Evolutionary conservation across 1,284 basidiomycete genomes (phyloP).

Genomic region (Cutaneotrichosporon spelunceum): DNA sequence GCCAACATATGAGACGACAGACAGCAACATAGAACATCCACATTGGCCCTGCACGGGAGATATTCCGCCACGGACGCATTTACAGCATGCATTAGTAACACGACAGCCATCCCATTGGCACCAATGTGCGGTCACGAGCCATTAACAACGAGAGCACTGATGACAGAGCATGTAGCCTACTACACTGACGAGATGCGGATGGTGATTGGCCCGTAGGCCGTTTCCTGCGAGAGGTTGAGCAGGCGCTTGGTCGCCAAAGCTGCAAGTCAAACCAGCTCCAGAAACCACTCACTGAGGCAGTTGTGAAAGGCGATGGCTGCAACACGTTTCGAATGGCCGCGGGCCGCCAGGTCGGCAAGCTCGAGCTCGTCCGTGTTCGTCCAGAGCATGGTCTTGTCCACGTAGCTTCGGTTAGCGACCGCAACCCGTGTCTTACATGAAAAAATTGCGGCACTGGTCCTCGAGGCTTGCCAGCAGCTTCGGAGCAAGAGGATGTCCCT

Average conservation of each 20-base stretch:
- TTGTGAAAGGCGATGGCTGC: constrained; percentile 44
- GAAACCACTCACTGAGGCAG: constrained; percentile 35
- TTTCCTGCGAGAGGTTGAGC: constrained; percentile 31
- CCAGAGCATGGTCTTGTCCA: constrained; percentile 29
- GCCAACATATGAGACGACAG: not conserved
- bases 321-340: constrained; percentile 23
- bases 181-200: constrained; percentile 22
- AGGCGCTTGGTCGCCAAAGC: constrained; percentile 43
- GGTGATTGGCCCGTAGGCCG: constrained; percentile 23
- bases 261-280: constrained; percentile 6
- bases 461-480: constrained; percentile 39
- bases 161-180: not conserved
- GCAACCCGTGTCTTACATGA: constrained; percentile 24
- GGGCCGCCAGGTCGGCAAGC: constrained; percentile 54
- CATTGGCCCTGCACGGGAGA: not conserved
- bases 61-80: not conserved
- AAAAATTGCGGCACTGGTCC: constrained; percentile 40
- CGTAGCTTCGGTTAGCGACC: constrained; percentile 20
- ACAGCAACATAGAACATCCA: not conserved
- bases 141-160: not conserved
- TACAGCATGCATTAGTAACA: constrained; percentile 10
- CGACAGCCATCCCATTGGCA: not conserved
- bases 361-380: constrained; percentile 61
- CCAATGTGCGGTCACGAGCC: not conserved
- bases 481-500: constrained; percentile 23